Evolutionary conservation across 1,284 basidiomycete genomes (phyloP).

Genomic region (Athelia sp.): DNA sequence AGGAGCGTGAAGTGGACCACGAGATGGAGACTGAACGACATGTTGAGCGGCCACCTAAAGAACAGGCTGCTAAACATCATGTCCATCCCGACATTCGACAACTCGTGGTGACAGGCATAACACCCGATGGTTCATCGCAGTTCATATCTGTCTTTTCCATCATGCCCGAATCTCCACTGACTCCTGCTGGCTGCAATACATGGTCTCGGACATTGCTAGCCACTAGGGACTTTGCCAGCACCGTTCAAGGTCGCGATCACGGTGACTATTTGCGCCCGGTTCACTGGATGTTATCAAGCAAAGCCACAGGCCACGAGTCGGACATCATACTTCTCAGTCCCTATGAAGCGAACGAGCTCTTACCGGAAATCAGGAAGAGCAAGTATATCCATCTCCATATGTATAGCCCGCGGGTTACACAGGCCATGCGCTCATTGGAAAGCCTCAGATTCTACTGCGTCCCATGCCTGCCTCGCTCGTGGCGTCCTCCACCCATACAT

Average conservation of each 20-base stretch:
- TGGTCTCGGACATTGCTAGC: slow-evolving; percentile 17
- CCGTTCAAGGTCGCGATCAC: slow-evolving; percentile 12
- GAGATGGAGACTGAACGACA: slow-evolving; percentile 22
- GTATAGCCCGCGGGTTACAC: slow-evolving; percentile 34
- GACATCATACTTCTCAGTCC: slow-evolving; percentile 39
- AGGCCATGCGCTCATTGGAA: slow-evolving; percentile 33
- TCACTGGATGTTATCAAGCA: slow-evolving; percentile 35
- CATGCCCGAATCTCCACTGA: neutral
- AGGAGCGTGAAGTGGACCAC: slow-evolving; percentile 27
- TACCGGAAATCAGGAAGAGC: slow-evolving; percentile 30
- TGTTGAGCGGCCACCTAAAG: slow-evolving; percentile 16
- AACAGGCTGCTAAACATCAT: slow-evolving; percentile 10
- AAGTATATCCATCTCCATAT: slow-evolving; percentile 33
- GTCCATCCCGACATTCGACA: neutral
- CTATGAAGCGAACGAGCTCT: slow-evolving; percentile 35
- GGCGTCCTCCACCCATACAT: slow-evolving; percentile 14
- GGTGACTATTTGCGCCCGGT: slow-evolving; percentile 36
- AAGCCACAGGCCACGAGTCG: neutral
- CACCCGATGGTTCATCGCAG: neutral
- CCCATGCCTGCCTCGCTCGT: slow-evolving; percentile 17
- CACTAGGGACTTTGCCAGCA: slow-evolving; percentile 26
- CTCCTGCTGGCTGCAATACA: neutral
- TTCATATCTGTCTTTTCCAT: neutral
- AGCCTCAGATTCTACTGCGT: slow-evolving; percentile 30
- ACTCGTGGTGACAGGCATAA: neutral